phyloP scores from a whole-genome alignment of 768 basidiomycete genomes.

The Neoboletus magnificus region DNA sequence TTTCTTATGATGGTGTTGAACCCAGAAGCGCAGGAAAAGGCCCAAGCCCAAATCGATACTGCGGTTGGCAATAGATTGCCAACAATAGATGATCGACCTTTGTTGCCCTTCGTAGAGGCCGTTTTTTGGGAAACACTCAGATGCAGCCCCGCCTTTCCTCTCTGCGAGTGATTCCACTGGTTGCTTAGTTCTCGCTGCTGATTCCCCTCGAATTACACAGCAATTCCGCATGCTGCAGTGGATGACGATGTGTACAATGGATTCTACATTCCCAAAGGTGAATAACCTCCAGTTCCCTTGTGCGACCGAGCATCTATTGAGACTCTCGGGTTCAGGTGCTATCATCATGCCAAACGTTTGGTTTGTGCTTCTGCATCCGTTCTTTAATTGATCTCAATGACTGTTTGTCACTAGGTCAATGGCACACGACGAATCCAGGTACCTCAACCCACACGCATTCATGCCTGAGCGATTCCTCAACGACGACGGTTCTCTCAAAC shows the following conservation, averaged over 20 bases:
- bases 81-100: constrained; percentile 7
- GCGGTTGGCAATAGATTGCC: constrained; percentile 7
- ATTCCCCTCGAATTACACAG: background rate
- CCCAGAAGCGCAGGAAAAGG: constrained; percentile 2
- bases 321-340: background rate
- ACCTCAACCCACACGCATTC: constrained; percentile 35
- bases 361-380: background rate
- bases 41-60: constrained; percentile 8
- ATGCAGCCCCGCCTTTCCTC: background rate
- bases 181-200: background rate
- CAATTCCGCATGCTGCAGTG: constrained; percentile 27
- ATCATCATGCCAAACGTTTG: constrained; percentile 7
- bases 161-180: background rate
- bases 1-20: constrained; percentile 8
- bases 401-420: constrained; percentile 6
- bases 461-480: constrained; percentile 40
- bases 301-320: background rate
- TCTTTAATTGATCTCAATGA: rapidly evolving
- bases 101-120: constrained; percentile 7
- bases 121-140: constrained; percentile 2
- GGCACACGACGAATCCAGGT: constrained; percentile 25
- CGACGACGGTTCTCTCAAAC: constrained; percentile 16
- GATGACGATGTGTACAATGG: constrained; percentile 41
- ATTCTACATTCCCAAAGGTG: constrained; percentile 46
- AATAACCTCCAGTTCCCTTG: background rate